phyloP scores from a whole-genome alignment of 768 basidiomycete genomes.

The Dioszegia aurantiaca region DNA sequence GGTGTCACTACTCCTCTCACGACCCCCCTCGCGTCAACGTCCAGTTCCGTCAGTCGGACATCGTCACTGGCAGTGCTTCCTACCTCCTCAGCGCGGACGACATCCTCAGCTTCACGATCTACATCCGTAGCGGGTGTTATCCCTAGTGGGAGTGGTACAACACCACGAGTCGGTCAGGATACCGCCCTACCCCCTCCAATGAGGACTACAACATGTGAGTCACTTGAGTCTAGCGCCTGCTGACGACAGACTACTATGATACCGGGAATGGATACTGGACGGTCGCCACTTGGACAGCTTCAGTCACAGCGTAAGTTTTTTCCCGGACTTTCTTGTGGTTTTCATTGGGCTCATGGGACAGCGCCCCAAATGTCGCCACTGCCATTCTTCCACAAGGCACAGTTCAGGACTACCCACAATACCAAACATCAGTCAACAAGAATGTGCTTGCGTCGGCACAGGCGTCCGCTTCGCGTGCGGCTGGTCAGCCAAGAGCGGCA shows the following conservation, averaged over 20 bases:
- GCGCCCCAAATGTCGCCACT: constrained; percentile 36
- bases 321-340: background rate
- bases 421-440: constrained; percentile 37
- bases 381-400: constrained; percentile 38
- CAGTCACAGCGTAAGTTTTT: constrained; percentile 30
- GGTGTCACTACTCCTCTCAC: background rate
- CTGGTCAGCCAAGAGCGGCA: constrained; percentile 1
- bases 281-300: constrained; percentile 38
- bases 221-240: background rate
- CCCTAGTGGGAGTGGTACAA: constrained; percentile 8
- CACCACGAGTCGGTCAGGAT: constrained; percentile 15
- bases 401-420: constrained; percentile 34
- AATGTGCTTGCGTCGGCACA: constrained; percentile 31
- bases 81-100: constrained; percentile 13
- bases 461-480: constrained; percentile 6
- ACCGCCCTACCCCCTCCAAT: constrained; percentile 19
- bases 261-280: constrained; percentile 35
- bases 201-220: constrained; percentile 33
- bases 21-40: background rate
- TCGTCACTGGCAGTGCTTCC: background rate
- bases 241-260: constrained; percentile 30
- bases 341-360: background rate
- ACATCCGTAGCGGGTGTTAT: constrained; percentile 3
- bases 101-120: constrained; percentile 12
- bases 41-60: background rate